Percentiles rank a stretch among this genome's conserved stretches.
Evolutionary conservation across 345 rosid genomes (phyloP).

Genomic region (Clarkia xantiana): DNA sequence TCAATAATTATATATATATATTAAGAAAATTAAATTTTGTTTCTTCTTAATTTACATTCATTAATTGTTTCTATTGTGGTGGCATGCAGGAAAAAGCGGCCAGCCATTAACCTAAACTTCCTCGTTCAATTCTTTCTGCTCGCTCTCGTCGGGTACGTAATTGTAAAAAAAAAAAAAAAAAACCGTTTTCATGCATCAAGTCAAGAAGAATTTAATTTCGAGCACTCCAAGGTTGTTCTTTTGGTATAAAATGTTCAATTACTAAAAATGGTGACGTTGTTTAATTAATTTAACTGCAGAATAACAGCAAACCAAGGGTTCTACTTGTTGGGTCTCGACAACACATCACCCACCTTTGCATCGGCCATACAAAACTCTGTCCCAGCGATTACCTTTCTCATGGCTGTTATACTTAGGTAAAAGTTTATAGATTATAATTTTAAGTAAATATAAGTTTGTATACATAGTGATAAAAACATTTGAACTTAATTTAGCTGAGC

Average conservation of each 20-base stretch:
- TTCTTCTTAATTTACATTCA: background rate
- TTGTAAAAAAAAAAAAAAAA: background rate
- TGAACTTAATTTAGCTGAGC: no score
- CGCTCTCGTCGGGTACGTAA: constrained; percentile 69
- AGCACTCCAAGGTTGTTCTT: no score
- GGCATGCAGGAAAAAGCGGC: constrained; percentile 92
- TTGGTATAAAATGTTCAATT: no score
- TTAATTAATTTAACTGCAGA: constrained; percentile 19
- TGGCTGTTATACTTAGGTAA: constrained; percentile 79
- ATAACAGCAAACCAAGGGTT: constrained; percentile 97
- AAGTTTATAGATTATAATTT: background rate
- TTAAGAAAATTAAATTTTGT: background rate
- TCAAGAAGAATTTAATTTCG: no score
- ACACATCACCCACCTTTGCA: constrained; percentile 94
- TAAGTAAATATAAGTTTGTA: background rate
- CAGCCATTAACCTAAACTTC: constrained; percentile 61
- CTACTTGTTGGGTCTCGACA: constrained; percentile 79
- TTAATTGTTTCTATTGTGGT: background rate
- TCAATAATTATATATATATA: background rate
- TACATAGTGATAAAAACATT: no score
- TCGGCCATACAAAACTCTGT: constrained; percentile 97
- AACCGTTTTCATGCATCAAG: no score
- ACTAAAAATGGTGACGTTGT: background rate
- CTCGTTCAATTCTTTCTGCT: constrained; percentile 76
- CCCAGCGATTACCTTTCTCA: constrained; percentile 92